phyloP scores from a whole-genome alignment of 2,329 filamentous ascomycete species.

The Pyricularia sp. region DNA sequence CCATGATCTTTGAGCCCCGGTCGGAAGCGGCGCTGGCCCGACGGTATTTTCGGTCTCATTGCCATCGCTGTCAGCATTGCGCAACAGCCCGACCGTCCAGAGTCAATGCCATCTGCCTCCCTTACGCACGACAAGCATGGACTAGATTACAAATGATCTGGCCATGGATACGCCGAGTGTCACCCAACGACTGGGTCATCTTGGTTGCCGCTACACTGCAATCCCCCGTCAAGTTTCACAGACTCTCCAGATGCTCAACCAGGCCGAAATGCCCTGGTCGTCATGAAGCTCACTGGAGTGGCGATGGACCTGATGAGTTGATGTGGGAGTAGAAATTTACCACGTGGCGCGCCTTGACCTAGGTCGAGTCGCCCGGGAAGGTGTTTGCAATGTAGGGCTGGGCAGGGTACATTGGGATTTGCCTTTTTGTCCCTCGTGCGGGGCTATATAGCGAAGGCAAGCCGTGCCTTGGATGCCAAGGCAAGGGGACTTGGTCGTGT shows the following conservation, averaged over 20 bases:
- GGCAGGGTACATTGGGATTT: neutral
- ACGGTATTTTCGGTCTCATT: too few species aligned
- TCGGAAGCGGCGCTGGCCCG: too few species aligned
- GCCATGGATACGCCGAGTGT: too few species aligned
- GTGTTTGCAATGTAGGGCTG: neutral
- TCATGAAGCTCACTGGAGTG: neutral
- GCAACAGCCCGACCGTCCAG: too few species aligned
- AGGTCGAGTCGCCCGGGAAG: neutral
- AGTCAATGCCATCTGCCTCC: too few species aligned
- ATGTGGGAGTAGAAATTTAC: neutral
- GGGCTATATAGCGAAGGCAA: neutral
- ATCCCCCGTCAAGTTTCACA: neutral
- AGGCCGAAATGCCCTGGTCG: neutral
- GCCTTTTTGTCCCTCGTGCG: neutral
- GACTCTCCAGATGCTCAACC: neutral
- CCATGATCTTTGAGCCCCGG: too few species aligned
- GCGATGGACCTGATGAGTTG: neutral
- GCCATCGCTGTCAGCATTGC: too few species aligned
- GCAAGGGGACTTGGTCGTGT: neutral
- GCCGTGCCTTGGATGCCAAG: neutral
- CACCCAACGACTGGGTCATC: too few species aligned
- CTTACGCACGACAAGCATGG: too few species aligned
- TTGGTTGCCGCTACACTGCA: neutral
- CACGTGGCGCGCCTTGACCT: neutral
- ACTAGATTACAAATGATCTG: too few species aligned